phyloP scores from a whole-genome alignment of 2,329 filamentous ascomycete species.

The Sporothrix inflata region DNA sequence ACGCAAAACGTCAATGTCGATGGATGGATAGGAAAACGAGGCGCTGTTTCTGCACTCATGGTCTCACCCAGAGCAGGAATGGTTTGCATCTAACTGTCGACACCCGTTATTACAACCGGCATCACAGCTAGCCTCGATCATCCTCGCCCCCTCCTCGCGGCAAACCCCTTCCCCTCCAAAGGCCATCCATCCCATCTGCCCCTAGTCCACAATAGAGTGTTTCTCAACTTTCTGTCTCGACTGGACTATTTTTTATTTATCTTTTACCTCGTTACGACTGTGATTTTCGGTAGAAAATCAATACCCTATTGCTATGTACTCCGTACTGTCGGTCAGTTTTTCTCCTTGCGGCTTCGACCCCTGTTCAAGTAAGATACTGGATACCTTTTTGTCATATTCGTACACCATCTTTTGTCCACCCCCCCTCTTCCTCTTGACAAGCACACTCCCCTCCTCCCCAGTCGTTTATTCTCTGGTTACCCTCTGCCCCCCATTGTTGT shows the following conservation, averaged over 20 bases:
- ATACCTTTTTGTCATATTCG: slow-evolving; percentile 12
- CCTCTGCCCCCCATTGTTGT: background rate
- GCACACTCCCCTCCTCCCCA: slow-evolving; percentile 12
- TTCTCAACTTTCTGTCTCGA: background rate
- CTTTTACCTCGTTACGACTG: background rate
- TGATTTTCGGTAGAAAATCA: background rate
- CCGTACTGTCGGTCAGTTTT: background rate
- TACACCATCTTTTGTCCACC: slow-evolving; percentile 16
- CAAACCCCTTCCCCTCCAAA: background rate
- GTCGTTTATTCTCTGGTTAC: background rate
- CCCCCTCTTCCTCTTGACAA: slow-evolving; percentile 4
- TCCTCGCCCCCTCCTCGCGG: slow-evolving; percentile 19
- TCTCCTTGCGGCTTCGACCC: slow-evolving; percentile 12
- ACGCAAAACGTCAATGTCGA: background rate
- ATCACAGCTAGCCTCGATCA: slow-evolving; percentile 19
- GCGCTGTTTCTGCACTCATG: background rate
- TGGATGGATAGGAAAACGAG: background rate
- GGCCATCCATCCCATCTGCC: slow-evolving; percentile 14
- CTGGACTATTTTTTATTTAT: no score
- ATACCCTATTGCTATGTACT: background rate
- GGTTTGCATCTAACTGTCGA: background rate
- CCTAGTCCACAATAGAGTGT: slow-evolving; percentile 1
- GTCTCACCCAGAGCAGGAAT: background rate
- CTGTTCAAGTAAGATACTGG: slow-evolving; percentile 19
- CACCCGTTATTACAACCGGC: slow-evolving; percentile 26